These are phyloP conservation scores for Penicillium sp. DNA, from an alignment of 2,329 filamentous ascomycete species.

Conservation along the genomic window DNA sequence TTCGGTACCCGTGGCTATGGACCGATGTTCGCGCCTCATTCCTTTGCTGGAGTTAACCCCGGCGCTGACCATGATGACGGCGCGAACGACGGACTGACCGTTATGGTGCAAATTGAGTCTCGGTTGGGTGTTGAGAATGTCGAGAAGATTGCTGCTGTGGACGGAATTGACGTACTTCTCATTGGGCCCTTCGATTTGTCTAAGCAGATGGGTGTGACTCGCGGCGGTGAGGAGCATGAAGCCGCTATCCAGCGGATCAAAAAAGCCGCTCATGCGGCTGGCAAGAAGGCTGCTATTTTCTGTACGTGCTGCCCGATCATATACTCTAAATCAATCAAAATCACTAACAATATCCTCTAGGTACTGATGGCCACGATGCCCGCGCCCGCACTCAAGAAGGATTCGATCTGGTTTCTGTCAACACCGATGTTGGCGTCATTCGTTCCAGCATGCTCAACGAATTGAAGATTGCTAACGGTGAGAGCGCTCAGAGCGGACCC, in stretches of 20 bases:
- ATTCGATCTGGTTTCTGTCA: conserved; percentile 48
- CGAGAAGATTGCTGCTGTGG: conserved; percentile 48
- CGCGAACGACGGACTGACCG: conserved; percentile 37
- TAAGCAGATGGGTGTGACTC: conserved; percentile 43
- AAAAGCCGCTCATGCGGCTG: conserved; percentile 37
- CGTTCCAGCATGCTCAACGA: conserved; percentile 38
- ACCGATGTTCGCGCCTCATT: conserved; percentile 40
- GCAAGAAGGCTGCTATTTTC: conserved; percentile 49
- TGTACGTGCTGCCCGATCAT: conserved; percentile 30
- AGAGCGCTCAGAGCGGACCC: conserved; percentile 10
- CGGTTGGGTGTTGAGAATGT: conserved; percentile 46
- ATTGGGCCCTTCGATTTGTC: conserved; percentile 46
- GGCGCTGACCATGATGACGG: conserved; percentile 37
- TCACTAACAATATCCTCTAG: conserved; percentile 16
- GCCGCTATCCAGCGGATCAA: conserved; percentile 43
- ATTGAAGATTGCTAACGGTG: conserved; percentile 37
- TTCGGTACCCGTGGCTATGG: conserved; percentile 39
- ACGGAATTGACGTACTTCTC: conserved; percentile 47
- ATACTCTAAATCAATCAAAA: not conserved
- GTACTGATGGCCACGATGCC: conserved; percentile 41
- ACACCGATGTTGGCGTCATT: conserved; percentile 42
- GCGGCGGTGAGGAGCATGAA: conserved; percentile 44
- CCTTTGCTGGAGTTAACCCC: conserved; percentile 31
- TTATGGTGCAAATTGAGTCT: conserved; percentile 50
- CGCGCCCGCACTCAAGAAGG: conserved; percentile 39